These are phyloP conservation scores for Macrophomina tecta DNA, from an alignment of 2,329 filamentous ascomycete species.

Conservation along the genomic window DNA sequence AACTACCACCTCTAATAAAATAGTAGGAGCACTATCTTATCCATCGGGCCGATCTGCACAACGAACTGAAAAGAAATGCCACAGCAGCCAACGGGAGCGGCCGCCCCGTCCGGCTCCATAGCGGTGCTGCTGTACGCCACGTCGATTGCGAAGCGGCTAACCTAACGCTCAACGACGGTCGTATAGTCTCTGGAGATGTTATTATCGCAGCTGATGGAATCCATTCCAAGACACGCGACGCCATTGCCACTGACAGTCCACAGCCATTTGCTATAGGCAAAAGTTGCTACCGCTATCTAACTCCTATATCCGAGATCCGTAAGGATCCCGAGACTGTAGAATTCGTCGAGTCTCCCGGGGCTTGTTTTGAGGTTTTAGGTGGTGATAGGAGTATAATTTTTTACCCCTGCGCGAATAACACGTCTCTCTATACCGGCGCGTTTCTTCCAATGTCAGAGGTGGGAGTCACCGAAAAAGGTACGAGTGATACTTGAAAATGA, in stretches of 20 bases:
- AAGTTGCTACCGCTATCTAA: slow-evolving; percentile 63
- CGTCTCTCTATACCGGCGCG: slow-evolving; percentile 50
- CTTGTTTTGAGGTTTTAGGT: slow-evolving; percentile 52
- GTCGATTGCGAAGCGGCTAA: slow-evolving; percentile 51
- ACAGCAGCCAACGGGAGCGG: slow-evolving; percentile 38
- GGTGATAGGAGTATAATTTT: slow-evolving; percentile 54
- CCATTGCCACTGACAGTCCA: slow-evolving; percentile 39
- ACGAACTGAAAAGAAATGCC: slow-evolving; percentile 52
- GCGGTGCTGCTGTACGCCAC: slow-evolving; percentile 50
- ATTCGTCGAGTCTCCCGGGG: slow-evolving; percentile 46
- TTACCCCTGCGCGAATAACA: slow-evolving; percentile 55
- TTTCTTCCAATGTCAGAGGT: slow-evolving; percentile 5
- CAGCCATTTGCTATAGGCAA: slow-evolving; percentile 57
- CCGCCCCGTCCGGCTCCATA: slow-evolving; percentile 47
- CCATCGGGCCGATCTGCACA: slow-evolving; percentile 61
- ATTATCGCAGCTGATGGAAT: slow-evolving; percentile 64
- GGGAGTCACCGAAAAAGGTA: not conserved
- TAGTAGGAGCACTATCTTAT: slow-evolving; percentile 40
- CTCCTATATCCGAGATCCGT: slow-evolving; percentile 52
- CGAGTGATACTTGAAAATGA: not conserved
- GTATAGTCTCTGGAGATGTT: slow-evolving; percentile 54
- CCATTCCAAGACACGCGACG: slow-evolving; percentile 39
- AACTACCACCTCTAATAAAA: not conserved
- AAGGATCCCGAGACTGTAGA: slow-evolving; percentile 48
- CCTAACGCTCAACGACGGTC: slow-evolving; percentile 55